Base-by-base conservation (phyloP, 108 stramenopile species). In the Cyclotella baltica region DNA sequence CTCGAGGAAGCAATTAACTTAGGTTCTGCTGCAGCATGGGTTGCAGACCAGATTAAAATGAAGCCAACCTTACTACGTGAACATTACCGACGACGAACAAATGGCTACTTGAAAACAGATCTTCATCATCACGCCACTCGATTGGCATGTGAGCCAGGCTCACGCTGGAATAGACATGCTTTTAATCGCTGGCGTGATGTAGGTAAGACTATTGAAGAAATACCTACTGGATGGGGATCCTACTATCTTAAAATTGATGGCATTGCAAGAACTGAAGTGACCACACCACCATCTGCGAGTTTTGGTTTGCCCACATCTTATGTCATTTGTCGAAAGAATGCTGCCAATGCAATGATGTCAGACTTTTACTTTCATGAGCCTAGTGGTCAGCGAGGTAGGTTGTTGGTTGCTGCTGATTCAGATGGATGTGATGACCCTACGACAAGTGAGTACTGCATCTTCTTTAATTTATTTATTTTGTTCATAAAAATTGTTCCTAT, bases 121-220 rank as follows among this genome's bases (percentile, higher is more conserved):
- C n/a, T 70, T 22, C 27, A 77, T 43, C 46, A 61, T 27, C 62
- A 64, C 19, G 68, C 64, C 4, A 38, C 29, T 4, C 46, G 76
- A 43, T 28, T 63, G 29, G 76, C 69, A 2, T 77, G 76, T 53
- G 76, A 77, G 53, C 50, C 30, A 0, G 76, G 76, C 15, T 62
- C 58, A 37, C 76, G 76, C 4, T 77, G 76, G 76, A 77, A 77
- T 53, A 35, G 76, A 25, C 25, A 64, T 34, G 76, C 76, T 31
- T 77, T 77, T 36, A 77, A 77, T 46, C 35, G 76, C 16, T 77
- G 62, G 62, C 35, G 76, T 33, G 76, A 77, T 55, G 62, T 77
- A 18, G 76, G 76, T 30, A 77, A 71, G 70, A 71, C 34, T 0
- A 63, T 77, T 31, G 51, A 62, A 28, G 62, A 64, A 37, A 70